phyloP scores from a whole-genome alignment of 352 stramenopile species.

The Pythium periplocum region DNA sequence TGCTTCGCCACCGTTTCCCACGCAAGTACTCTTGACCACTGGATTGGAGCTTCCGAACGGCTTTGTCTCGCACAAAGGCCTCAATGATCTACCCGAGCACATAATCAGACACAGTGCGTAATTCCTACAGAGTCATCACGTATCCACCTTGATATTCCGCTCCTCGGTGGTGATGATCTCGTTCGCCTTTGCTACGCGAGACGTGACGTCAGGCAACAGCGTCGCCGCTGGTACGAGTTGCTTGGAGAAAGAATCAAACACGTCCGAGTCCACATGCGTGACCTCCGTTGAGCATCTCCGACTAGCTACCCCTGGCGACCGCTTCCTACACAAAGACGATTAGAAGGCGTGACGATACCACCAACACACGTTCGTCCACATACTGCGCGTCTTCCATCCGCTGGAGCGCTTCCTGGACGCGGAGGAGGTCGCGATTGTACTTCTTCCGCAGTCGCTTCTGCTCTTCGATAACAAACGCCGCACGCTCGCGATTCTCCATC shows the following conservation, averaged over 20 bases:
- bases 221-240: conserved; percentile 48
- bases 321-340: too few relatives aligned
- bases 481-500: conserved; percentile 21
- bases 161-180: conserved; percentile 36
- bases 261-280: conserved; percentile 50
- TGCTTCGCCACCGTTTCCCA: conserved; percentile 30
- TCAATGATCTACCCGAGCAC: conserved; percentile 30
- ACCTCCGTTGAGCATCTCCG: conserved; percentile 17
- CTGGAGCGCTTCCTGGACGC: conserved; percentile 36
- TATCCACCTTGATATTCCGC: conserved; percentile 35
- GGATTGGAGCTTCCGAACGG: conserved; percentile 35
- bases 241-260: conserved; percentile 63
- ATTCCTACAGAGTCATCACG: not conserved
- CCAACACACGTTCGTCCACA: not conserved
- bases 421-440: conserved; percentile 39
- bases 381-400: conserved; percentile 38
- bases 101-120: not conserved
- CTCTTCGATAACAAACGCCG: conserved; percentile 23
- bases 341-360: too few relatives aligned
- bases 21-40: conserved; percentile 30
- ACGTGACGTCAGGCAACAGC: conserved; percentile 37
- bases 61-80: conserved; percentile 35
- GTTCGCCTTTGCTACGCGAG: conserved; percentile 32
- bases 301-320: too few relatives aligned
- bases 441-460: conserved; percentile 42